These are phyloP conservation scores for Penicillium steckii DNA, from an alignment of 495 filamentous ascomycete species.

Conservation along the genomic window DNA sequence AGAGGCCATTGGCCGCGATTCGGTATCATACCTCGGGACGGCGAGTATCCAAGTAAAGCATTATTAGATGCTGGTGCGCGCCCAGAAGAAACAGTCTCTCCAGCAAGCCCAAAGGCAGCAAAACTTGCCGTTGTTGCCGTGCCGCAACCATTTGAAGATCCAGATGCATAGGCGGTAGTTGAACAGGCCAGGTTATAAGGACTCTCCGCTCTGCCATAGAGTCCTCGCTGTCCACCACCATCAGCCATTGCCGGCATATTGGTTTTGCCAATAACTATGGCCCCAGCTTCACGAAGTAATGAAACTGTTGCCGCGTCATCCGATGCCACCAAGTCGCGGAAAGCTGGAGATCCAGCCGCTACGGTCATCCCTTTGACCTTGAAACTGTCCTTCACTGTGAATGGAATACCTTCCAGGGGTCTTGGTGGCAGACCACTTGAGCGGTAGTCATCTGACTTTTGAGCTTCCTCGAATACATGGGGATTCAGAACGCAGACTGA, in stretches of 20 bases:
- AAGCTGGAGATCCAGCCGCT: slow-evolving; percentile 43
- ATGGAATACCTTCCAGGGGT: slow-evolving; percentile 66
- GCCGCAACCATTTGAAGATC: slow-evolving; percentile 25
- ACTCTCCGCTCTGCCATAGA: slow-evolving; percentile 25
- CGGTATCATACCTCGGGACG: slow-evolving; percentile 13
- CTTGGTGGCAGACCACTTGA: slow-evolving; percentile 23
- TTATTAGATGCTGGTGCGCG: slow-evolving; percentile 19
- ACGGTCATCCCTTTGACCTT: slow-evolving; percentile 63
- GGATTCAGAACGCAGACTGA: slow-evolving; percentile 21
- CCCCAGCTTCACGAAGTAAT: slow-evolving; percentile 55
- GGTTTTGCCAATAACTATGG: slow-evolving; percentile 54
- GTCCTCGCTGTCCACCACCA: slow-evolving; percentile 23
- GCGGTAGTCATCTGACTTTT: slow-evolving; percentile 18
- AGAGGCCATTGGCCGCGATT: slow-evolving; percentile 16
- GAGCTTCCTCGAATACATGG: slow-evolving; percentile 17
- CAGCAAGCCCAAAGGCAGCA: slow-evolving; percentile 17
- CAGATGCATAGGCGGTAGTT: slow-evolving; percentile 25
- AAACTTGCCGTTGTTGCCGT: slow-evolving; percentile 26
- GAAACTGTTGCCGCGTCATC: slow-evolving; percentile 57
- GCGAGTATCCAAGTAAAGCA: slow-evolving; percentile 16
- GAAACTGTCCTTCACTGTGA: slow-evolving; percentile 68
- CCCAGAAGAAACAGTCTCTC: slow-evolving; percentile 16
- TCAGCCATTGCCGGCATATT: slow-evolving; percentile 29
- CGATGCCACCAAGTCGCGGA: slow-evolving; percentile 56
- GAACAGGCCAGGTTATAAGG: slow-evolving; percentile 23